Conservation (phyloP, 2,329 filamentous ascomycete genomes). For the Chalaropsis thielavioides region DNA sequence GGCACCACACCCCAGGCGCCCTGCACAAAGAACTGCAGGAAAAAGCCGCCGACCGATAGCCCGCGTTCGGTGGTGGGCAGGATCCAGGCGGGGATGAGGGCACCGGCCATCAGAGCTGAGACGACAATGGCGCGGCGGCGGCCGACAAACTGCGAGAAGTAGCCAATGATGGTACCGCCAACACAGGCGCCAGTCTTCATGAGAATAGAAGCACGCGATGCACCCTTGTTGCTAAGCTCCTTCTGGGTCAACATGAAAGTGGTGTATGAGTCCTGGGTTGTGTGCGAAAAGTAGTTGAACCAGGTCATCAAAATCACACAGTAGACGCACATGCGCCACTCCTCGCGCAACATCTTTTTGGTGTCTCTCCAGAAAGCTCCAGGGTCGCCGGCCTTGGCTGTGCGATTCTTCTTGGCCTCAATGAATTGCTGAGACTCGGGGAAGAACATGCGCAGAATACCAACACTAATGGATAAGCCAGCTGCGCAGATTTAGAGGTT, state of each 20-base stretch:
- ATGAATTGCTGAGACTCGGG: constrained; percentile 64
- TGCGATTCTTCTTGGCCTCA: constrained; percentile 42
- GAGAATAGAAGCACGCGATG: constrained; percentile 61
- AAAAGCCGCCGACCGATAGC: constrained; percentile 53
- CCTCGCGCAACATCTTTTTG: constrained; percentile 48
- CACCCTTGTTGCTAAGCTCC: constrained; percentile 46
- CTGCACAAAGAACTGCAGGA: constrained; percentile 67
- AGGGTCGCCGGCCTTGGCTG: constrained; percentile 24
- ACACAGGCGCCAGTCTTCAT: constrained; percentile 69
- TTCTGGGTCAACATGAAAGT: constrained; percentile 67
- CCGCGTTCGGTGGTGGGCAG: constrained; percentile 43
- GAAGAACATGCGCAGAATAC: constrained; percentile 51
- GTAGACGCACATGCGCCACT: constrained; percentile 69
- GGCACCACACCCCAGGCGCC: constrained; percentile 66
- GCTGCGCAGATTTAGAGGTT: constrained; percentile 27
- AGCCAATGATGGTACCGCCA: constrained; percentile 59
- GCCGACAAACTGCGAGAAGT: constrained; percentile 60
- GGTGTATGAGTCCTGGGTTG: constrained; percentile 67
- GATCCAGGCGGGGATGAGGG: constrained; percentile 57
- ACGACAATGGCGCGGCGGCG: constrained; percentile 53
- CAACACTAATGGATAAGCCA: constrained; percentile 52
- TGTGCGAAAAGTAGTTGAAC: constrained; percentile 64
- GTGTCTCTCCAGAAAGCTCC: constrained; percentile 53
- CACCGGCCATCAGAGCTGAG: constrained; percentile 43
- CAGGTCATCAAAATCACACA: constrained; percentile 67